phyloP scores from a whole-genome alignment of 2,329 filamentous ascomycete genomes.

The Trichoderma koningii region DNA sequence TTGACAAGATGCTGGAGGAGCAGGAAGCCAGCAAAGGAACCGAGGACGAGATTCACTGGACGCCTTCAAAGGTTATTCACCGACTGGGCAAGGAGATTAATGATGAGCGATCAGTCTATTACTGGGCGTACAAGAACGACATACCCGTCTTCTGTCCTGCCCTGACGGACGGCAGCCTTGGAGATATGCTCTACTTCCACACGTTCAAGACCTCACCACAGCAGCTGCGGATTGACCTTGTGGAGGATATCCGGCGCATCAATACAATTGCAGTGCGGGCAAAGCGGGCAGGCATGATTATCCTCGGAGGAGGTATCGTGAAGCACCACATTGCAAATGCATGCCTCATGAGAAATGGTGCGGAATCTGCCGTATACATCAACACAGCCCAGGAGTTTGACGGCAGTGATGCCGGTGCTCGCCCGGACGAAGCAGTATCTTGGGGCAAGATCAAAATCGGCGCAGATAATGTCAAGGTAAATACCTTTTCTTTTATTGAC shows the following conservation, averaged over 20 bases:
- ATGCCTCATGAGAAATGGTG: conserved; percentile 95
- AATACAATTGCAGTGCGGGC: conserved; percentile 90
- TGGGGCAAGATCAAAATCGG: conserved; percentile 97
- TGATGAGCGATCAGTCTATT: conserved; percentile 86
- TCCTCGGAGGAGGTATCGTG: conserved; percentile 89
- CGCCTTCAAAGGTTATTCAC: conserved; percentile 87
- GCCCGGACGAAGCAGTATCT: conserved; percentile 94
- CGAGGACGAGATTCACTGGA: conserved; percentile 80
- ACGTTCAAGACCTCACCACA: conserved; percentile 85
- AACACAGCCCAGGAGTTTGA: conserved; percentile 98
- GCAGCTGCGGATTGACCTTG: conserved; percentile 84
- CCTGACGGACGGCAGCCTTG: conserved; percentile 89
- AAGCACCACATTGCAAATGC: conserved; percentile 99
- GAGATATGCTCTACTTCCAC: conserved; percentile 99
- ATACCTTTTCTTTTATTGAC: conserved; percentile 27
- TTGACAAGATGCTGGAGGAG: conserved; percentile 92
- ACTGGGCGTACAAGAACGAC: conserved; percentile 96
- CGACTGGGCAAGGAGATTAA: conserved; percentile 92
- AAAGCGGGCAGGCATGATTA: conserved; percentile 89
- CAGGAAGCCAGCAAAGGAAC: conserved; percentile 77
- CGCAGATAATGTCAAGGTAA: conserved; percentile 85
- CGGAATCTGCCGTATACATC: conserved; percentile 95
- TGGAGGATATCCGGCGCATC: conserved; percentile 89
- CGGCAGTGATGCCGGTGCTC: conserved; percentile 90
- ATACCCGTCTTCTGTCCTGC: conserved; percentile 98